phyloP scores from a whole-genome alignment of 495 filamentous ascomycete genomes.

The Cladorrhinum samala region DNA sequence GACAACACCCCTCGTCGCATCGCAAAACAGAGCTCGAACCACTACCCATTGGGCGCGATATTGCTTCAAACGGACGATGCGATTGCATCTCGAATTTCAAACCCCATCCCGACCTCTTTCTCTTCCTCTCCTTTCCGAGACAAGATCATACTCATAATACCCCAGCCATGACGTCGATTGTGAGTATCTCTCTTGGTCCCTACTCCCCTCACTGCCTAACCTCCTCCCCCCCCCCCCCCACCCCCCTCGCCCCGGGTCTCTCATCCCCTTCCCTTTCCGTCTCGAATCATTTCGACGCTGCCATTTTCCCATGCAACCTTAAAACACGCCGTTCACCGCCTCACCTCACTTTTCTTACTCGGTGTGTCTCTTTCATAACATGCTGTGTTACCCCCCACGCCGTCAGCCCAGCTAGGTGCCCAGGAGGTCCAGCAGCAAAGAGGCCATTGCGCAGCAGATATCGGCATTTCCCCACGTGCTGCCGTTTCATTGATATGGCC shows the following conservation, averaged over 20 bases:
- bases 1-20: not conserved
- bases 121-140: not conserved
- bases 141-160: not conserved
- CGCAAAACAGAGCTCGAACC: not conserved
- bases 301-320: slow-evolving; percentile 12
- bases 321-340: slow-evolving; percentile 17
- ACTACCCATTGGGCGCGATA: not conserved
- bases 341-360: slow-evolving; percentile 6
- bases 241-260: no score
- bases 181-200: slow-evolving; percentile 24
- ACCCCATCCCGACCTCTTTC: not conserved
- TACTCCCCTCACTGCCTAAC: not conserved
- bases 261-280: no score
- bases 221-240: not conserved
- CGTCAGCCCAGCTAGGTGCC: not conserved
- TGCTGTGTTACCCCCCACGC: slow-evolving; percentile 5
- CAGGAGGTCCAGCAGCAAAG: slow-evolving; percentile 2
- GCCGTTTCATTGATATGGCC: slow-evolving; percentile 11
- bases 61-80: not conserved
- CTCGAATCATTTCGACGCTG: no score
- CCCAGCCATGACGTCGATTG: slow-evolving; percentile 41
- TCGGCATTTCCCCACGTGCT: slow-evolving; percentile 13
- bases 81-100: not conserved
- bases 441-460: slow-evolving; percentile 6
- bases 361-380: no score